Evolutionary conservation across 192 early-diverging fungal species (phyloP), one percentile per base, ranked within the genome.

Genomic region (Mortierella alpina): DNA sequence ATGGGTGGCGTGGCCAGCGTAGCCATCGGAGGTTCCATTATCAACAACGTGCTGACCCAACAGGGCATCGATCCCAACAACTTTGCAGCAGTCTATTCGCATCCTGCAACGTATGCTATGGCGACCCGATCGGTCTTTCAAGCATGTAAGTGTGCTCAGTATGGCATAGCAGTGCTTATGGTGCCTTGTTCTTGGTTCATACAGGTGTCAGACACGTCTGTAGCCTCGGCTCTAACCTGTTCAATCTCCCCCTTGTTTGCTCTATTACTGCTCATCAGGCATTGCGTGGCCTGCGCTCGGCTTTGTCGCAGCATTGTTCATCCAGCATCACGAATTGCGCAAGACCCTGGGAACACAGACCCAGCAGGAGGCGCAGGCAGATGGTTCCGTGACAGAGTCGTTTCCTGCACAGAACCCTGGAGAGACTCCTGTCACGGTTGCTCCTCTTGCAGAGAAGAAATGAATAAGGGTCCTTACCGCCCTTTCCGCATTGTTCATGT

Each of bases 1-100:
- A 78, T 76, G 77, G 52, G 80, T 31, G 23, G 58, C 70, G 67
- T 84, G 2, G 68, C 72, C 22, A 72, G 70, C 51, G 66, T 84
- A 8, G 77, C 84, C 22, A 85, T 86, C 10, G 81, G 87, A 5
- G 83, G 82, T 0, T 63, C 68, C 17, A 48, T 82, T 1, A 84
- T 89, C 49, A 70, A 79, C 39, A 84, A 86, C 61, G 73, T 79
- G 6, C 62, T 84, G 42, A 70, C 50, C 23, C 73, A 87, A 12
- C 61, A 74, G 5, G 65, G 68, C 5, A 57, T 75, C 15, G 58
- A 78, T 7, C 68, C 68, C 14, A 71, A 71, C 55, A 55, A 70
- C 14, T 78, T 66, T 41, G 11, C 10, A 2, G 51, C 45, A 1
- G 69, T 78, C 13, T 56, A 39, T 17, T 39, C 51, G 0, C 68